Conservation (phyloP, 2,329 filamentous ascomycete genomes). For the Parascedosporium putredinis region DNA sequence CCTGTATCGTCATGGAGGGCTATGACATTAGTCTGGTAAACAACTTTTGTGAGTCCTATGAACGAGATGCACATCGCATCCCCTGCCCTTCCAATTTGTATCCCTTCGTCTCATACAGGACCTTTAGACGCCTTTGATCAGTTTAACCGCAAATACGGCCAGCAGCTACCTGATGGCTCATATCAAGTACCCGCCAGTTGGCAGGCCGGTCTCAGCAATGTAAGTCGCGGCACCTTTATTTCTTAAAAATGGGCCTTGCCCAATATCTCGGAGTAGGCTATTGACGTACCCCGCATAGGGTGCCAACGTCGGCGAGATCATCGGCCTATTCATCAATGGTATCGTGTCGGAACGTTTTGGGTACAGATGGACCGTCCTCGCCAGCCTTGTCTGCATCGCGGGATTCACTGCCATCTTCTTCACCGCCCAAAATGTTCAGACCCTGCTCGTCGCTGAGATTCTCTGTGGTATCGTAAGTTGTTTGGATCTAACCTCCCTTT, state of each 20-base stretch:
- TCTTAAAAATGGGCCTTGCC: constrained; percentile 18
- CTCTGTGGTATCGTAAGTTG: constrained; percentile 25
- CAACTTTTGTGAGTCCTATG: constrained; percentile 24
- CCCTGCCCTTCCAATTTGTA: neutral
- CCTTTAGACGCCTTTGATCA: constrained; percentile 8
- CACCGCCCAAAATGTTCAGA: constrained; percentile 27
- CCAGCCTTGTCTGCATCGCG: constrained; percentile 25
- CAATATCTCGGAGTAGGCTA: constrained; percentile 26
- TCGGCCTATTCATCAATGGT: constrained; percentile 46
- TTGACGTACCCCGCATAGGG: constrained; percentile 53
- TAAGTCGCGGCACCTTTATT: constrained; percentile 22
- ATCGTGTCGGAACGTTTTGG: constrained; percentile 32
- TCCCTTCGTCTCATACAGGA: neutral
- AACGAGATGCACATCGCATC: neutral
- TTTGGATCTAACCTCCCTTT: too few relatives aligned
- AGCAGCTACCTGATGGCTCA: constrained; percentile 10
- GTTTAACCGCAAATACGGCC: constrained; percentile 20
- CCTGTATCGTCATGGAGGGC: constrained; percentile 33
- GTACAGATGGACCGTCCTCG: constrained; percentile 32
- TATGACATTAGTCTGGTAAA: constrained; percentile 25
- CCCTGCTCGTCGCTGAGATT: constrained; percentile 31
- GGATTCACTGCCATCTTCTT: constrained; percentile 36
- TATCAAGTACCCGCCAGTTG: constrained; percentile 35
- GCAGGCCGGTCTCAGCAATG: constrained; percentile 29
- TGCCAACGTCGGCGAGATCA: constrained; percentile 51